A percentile compares a stretch with the other conserved stretches of the same genome.
Conservation (phyloP, 345 rosid genomes). For the Arabis hirsuta region DNA sequence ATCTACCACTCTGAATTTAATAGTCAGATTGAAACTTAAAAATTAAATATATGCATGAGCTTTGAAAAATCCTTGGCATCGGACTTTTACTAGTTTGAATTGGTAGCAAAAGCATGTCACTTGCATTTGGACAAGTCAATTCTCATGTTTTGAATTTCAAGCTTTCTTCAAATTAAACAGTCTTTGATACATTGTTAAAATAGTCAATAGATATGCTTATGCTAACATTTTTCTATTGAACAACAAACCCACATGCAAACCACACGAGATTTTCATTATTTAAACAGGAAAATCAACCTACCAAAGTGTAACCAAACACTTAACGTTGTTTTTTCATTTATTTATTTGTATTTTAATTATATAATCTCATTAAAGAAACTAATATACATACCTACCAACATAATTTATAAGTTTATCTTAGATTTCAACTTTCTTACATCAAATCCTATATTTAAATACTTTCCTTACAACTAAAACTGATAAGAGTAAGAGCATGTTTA, state of each 20-base stretch:
- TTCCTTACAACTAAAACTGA: not conserved
- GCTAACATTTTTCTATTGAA: slow-evolving; percentile 22
- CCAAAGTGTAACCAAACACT: slow-evolving; percentile 7
- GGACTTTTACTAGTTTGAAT: slow-evolving; percentile 18
- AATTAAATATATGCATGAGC: not conserved
- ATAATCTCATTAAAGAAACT: not conserved
- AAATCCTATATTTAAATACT: slow-evolving; percentile 6
- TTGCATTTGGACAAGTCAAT: slow-evolving; percentile 21
- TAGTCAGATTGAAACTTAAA: not conserved
- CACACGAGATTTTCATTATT: slow-evolving; percentile 2
- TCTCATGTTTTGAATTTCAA: slow-evolving; percentile 35
- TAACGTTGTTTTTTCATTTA: not conserved
- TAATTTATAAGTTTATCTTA: not conserved
- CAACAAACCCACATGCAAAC: slow-evolving; percentile 22
- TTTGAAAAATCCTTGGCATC: slow-evolving; percentile 15
- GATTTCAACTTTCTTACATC: slow-evolving; percentile 28
- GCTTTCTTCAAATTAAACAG: slow-evolving; percentile 15
- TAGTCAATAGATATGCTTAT: slow-evolving; percentile 22
- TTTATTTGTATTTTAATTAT: not conserved
- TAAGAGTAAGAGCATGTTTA: not conserved
- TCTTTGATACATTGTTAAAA: slow-evolving; percentile 7
- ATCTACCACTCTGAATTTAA: no score
- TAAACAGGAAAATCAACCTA: slow-evolving; percentile 17
- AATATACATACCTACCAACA: slow-evolving; percentile 18
- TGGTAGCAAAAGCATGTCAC: slow-evolving; percentile 21